Evolutionary conservation across 768 basidiomycete genomes (phyloP).

Genomic region (Dictyophora rubrovolvata): DNA sequence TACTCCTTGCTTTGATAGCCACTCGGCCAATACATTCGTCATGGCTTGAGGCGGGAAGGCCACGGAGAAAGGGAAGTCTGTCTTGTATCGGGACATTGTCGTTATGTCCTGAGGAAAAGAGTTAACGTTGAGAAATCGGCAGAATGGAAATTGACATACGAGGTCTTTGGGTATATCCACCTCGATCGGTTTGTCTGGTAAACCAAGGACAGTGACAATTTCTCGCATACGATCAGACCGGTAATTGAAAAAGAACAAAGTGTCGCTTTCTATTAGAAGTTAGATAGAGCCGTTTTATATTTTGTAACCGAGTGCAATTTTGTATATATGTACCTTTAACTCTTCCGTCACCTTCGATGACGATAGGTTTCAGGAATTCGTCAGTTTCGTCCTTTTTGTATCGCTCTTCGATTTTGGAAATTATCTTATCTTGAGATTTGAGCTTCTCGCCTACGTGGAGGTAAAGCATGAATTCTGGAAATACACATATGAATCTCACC

Average conservation of each 20-base stretch:
- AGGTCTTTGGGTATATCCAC: constrained; percentile 71
- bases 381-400: constrained; percentile 85
- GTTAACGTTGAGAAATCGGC: not conserved
- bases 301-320: constrained; percentile 1
- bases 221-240: constrained; percentile 95
- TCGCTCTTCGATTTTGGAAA: constrained; percentile 59
- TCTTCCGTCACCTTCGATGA: constrained; percentile 66
- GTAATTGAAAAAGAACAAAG: constrained; percentile 95
- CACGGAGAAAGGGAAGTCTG: constrained; percentile 78
- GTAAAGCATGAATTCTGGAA: not conserved
- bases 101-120: constrained; percentile 53
- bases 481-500: constrained; percentile 18
- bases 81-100: constrained; percentile 91
- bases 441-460: constrained; percentile 29
- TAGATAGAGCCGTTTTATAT: not conserved
- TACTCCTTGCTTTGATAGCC: constrained; percentile 66
- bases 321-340: constrained; percentile 52
- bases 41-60: constrained; percentile 92
- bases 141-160: constrained; percentile 30
- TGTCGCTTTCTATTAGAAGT: constrained; percentile 56
- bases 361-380: constrained; percentile 92
- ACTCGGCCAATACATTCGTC: constrained; percentile 92
- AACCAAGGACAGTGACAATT: constrained; percentile 70
- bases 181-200: constrained; percentile 77
- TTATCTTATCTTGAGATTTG: constrained; percentile 40